Conservation (phyloP, 2,329 filamentous ascomycete species). For the Ophiocordyceps camponoti-rufipedis region DNA sequence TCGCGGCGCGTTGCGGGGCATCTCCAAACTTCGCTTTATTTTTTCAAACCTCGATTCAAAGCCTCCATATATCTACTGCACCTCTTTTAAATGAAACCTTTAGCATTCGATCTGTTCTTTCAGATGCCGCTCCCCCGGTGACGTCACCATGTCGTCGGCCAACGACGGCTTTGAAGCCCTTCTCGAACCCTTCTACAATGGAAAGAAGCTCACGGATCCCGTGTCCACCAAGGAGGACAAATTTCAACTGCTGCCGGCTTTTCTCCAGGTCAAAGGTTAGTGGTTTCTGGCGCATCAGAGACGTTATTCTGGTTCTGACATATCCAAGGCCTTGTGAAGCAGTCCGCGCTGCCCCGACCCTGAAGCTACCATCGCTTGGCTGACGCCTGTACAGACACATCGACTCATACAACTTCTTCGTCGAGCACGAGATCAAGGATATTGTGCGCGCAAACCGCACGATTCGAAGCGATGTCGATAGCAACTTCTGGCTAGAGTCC, state of each 20-base stretch:
- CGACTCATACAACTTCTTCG: slow-evolving; percentile 97
- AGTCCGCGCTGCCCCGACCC: slow-evolving; percentile 26
- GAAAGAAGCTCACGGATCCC: slow-evolving; percentile 47
- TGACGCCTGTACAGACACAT: slow-evolving; percentile 40
- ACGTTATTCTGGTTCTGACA: neutral
- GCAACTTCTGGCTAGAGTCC: slow-evolving; percentile 72
- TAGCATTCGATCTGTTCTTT: no score
- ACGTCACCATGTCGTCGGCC: slow-evolving; percentile 29
- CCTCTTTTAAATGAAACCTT: no score
- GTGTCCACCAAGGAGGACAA: slow-evolving; percentile 63
- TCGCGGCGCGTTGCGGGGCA: no score
- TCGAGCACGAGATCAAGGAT: slow-evolving; percentile 90
- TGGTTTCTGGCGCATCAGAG: neutral
- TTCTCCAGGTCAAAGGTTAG: slow-evolving; percentile 81
- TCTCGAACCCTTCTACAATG: slow-evolving; percentile 48
- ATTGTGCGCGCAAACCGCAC: slow-evolving; percentile 83
- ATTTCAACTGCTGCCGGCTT: slow-evolving; percentile 93
- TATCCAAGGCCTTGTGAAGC: slow-evolving; percentile 57
- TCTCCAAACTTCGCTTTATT: no score
- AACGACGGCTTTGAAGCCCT: slow-evolving; percentile 50
- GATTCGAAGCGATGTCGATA: slow-evolving; percentile 82
- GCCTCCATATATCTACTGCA: no score
- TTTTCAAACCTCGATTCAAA: neutral
- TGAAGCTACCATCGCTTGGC: neutral
- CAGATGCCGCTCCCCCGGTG: slow-evolving; percentile 14